A percentile compares a stretch with the other conserved stretches of the same genome.
phyloP scores from a whole-genome alignment of 495 filamentous ascomycete genomes.

The Daldinia loculata region DNA sequence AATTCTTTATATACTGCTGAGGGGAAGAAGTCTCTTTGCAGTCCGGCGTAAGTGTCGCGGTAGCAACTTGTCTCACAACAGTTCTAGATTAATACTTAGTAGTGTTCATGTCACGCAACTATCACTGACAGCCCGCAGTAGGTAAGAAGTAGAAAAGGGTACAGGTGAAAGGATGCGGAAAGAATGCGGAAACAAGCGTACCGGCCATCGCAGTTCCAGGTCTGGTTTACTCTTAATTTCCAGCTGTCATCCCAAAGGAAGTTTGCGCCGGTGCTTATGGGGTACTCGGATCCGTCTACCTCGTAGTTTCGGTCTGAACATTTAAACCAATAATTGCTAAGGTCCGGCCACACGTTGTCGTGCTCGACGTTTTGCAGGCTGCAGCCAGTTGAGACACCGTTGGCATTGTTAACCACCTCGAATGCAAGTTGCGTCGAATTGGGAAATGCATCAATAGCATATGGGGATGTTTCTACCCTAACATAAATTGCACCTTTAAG shows the following conservation, averaged over 20 bases:
- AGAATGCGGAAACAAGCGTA: conserved; percentile 13
- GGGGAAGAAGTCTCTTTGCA: conserved; percentile 28
- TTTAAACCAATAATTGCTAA: conserved; percentile 24
- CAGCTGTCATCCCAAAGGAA: conserved; percentile 33
- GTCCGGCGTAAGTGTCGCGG: conserved; percentile 28
- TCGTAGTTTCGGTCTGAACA: conserved; percentile 28
- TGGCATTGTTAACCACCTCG: conserved; percentile 32
- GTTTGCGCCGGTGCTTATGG: conserved; percentile 29
- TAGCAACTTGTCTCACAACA: conserved; percentile 30
- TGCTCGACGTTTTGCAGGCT: conserved; percentile 10
- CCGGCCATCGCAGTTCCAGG: conserved; percentile 31
- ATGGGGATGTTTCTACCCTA: conserved; percentile 10
- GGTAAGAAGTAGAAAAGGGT: not conserved
- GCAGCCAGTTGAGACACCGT: conserved; percentile 32
- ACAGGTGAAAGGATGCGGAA: not conserved
- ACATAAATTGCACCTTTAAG: conserved; percentile 18
- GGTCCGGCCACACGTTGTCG: conserved; percentile 24
- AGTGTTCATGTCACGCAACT: not conserved
- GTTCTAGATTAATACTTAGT: conserved; percentile 15
- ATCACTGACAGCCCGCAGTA: not conserved
- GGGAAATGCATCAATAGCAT: not conserved
- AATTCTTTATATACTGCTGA: conserved; percentile 35
- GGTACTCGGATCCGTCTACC: conserved; percentile 13
- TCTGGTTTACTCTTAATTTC: conserved; percentile 42
- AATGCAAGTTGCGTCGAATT: conserved; percentile 41